These are phyloP conservation scores for Primulina tabacum DNA, from an alignment of 257 asterid species.

Conservation along the genomic window DNA sequence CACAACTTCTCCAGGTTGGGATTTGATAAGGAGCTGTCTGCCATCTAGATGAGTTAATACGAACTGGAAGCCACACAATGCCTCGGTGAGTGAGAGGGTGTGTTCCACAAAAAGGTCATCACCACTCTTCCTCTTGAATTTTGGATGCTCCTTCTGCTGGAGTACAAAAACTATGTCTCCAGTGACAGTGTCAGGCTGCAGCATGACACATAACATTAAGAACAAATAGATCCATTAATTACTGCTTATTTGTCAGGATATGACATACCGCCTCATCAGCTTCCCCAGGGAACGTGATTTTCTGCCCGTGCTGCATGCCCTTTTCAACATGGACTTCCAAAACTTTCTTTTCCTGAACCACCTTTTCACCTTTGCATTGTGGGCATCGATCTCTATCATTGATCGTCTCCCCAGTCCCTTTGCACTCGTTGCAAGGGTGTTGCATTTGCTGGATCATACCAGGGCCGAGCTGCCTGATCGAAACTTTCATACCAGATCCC, in stretches of 20 bases:
- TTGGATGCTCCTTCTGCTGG: constrained; percentile 72
- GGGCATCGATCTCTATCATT: constrained; percentile 59
- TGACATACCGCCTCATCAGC: constrained; percentile 76
- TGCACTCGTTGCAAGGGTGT: constrained; percentile 63
- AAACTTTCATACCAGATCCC: constrained; percentile 67
- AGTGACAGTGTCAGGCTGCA: constrained; percentile 72
- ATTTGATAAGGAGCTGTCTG: constrained; percentile 59
- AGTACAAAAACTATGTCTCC: constrained; percentile 68
- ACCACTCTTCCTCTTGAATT: constrained; percentile 53
- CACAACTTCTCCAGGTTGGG: constrained; percentile 62
- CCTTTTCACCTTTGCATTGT: constrained; percentile 71
- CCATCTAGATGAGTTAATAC: constrained; percentile 57
- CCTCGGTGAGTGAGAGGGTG: constrained; percentile 54
- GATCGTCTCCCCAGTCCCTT: constrained; percentile 67
- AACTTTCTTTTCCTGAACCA: constrained; percentile 60
- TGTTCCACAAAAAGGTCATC: constrained; percentile 71
- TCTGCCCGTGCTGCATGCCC: constrained; percentile 75
- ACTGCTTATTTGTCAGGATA: constrained; percentile 38
- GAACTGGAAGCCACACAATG: constrained; percentile 70
- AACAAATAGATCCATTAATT: not conserved
- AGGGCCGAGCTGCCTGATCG: constrained; percentile 62
- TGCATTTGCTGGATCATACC: constrained; percentile 83
- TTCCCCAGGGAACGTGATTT: constrained; percentile 69
- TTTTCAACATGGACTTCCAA: constrained; percentile 67
- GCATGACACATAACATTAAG: not conserved